Evolutionary conservation across 805 yeast species (phyloP).

Genomic region (Candida sphagnicola): DNA sequence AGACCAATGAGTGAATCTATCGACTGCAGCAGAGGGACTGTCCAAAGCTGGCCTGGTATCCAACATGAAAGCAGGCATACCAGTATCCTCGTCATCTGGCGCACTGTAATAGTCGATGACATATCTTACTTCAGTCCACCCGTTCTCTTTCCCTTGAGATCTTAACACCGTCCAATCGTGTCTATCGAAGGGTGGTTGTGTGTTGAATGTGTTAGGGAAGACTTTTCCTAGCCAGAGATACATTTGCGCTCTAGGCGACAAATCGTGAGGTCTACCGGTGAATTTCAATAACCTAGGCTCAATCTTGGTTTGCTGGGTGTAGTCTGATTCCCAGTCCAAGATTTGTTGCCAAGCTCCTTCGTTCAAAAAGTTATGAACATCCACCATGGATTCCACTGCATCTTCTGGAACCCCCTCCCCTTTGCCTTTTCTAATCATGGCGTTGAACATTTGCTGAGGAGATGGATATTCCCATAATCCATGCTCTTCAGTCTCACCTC

Average conservation of each 20-base stretch:
- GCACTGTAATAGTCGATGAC: constrained; percentile 97
- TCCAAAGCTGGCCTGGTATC: constrained; percentile 97
- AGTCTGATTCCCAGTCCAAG: constrained; percentile 81
- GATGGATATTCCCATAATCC: constrained; percentile 99
- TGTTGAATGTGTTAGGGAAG: constrained; percentile 68
- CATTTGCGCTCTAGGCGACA: constrained; percentile 80
- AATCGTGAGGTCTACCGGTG: constrained; percentile 86
- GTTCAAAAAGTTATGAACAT: constrained; percentile 90
- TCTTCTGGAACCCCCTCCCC: constrained; percentile 86
- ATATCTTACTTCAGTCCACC: constrained; percentile 76
- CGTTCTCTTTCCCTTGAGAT: constrained; percentile 38
- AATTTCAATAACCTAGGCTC: constrained; percentile 80
- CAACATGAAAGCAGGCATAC: constrained; percentile 85
- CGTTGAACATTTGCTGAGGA: constrained; percentile 98
- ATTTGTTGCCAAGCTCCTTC: constrained; percentile 98
- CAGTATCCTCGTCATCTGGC: constrained; percentile 81
- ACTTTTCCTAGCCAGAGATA: constrained; percentile 60
- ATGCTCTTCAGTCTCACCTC: constrained; percentile 59
- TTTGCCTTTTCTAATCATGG: constrained; percentile 93
- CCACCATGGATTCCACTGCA: constrained; percentile 96
- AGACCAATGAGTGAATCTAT: constrained; percentile 67
- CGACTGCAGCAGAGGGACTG: constrained; percentile 54
- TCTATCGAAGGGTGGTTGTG: constrained; percentile 92
- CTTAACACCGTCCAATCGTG: constrained; percentile 98
- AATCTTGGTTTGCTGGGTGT: constrained; percentile 49